phyloP scores from a whole-genome alignment of 495 filamentous ascomycete species.

The Aspergillus bertholletiae region DNA sequence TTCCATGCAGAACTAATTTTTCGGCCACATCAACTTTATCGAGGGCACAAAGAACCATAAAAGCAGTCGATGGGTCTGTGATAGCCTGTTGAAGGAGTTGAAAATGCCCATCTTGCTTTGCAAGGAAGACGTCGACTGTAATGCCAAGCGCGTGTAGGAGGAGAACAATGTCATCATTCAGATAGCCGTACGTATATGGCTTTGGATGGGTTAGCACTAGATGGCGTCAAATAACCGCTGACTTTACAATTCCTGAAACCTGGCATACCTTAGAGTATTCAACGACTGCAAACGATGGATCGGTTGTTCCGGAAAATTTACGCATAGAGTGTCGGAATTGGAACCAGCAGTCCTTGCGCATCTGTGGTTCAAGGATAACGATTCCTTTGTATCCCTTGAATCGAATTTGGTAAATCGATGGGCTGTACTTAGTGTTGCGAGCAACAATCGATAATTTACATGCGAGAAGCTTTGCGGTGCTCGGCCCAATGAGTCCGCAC shows the following conservation, averaged over 20 bases:
- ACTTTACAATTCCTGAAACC: too few relatives aligned
- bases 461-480: background rate
- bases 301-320: background rate
- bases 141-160: background rate
- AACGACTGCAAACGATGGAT: constrained; percentile 4
- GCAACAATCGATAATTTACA: background rate
- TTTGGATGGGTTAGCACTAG: background rate
- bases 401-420: background rate
- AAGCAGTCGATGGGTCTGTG: background rate
- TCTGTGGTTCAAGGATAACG: background rate
- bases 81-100: background rate
- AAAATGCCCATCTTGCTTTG: background rate
- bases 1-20: background rate
- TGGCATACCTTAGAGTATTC: constrained; percentile 2
- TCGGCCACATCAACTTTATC: background rate
- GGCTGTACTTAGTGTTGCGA: background rate
- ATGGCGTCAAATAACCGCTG: too few relatives aligned
- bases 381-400: constrained; percentile 4
- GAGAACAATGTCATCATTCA: constrained; percentile 3
- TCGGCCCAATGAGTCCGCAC: background rate
- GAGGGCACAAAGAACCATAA: background rate
- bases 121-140: background rate
- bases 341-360: background rate
- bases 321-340: constrained; percentile 2
- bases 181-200: constrained; percentile 3